phyloP scores from a whole-genome alignment of 192 early-diverging fungal species.

The Blastocladiella britannica region DNA sequence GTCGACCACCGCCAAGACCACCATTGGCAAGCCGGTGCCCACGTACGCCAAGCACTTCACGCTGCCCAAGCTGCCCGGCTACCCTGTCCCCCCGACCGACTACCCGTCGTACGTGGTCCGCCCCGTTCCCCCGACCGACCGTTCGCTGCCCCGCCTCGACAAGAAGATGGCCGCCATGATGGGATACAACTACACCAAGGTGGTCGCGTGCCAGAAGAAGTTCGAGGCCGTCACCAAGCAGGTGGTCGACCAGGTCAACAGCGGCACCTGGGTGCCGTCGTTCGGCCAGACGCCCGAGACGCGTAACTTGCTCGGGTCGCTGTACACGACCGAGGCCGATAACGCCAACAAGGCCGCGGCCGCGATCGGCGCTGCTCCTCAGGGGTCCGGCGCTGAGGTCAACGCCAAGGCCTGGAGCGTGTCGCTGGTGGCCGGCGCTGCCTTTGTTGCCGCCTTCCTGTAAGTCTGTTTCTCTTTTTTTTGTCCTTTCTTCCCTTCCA shows the following conservation, averaged over 20 bases:
- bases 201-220: background rate
- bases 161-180: background rate
- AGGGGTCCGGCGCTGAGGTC: too few relatives aligned
- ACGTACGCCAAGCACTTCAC: background rate
- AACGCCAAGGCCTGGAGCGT: too few relatives aligned
- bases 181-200: background rate
- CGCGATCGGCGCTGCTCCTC: too few relatives aligned
- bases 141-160: background rate
- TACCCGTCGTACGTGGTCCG: background rate
- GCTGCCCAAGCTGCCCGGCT: background rate
- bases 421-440: too few relatives aligned
- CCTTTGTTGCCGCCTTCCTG: too few relatives aligned
- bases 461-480: too few relatives aligned
- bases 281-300: background rate
- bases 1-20: too few relatives aligned
- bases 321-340: background rate
- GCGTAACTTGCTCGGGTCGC: background rate
- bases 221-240: background rate
- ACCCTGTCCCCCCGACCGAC: background rate
- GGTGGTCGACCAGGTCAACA: background rate
- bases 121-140: background rate
- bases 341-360: background rate
- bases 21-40: background rate
- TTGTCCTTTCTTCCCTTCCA: too few relatives aligned
- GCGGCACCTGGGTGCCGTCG: background rate